A percentile compares a stretch with the other conserved stretches of the same genome.
Conservation (phyloP, 2,329 filamentous ascomycete genomes). For the Purpureocillium takamizusanense region DNA sequence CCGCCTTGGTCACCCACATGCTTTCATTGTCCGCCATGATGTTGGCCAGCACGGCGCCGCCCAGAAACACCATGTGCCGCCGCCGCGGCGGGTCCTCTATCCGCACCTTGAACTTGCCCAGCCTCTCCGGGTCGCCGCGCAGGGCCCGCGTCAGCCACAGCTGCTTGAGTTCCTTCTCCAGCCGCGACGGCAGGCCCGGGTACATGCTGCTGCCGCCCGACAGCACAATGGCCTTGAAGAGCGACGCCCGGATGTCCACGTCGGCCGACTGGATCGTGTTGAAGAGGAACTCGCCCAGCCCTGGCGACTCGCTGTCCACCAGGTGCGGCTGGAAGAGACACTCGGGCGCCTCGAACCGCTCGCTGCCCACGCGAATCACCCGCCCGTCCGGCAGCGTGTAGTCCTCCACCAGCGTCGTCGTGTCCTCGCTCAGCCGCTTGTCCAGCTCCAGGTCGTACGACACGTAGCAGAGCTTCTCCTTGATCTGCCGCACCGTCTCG, state of each 20-base stretch:
- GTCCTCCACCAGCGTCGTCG: slow-evolving; percentile 91
- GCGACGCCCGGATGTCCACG: slow-evolving; percentile 83
- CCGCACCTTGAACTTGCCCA: slow-evolving; percentile 98
- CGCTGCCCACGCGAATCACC: slow-evolving; percentile 90
- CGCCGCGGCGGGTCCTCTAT: slow-evolving; percentile 95
- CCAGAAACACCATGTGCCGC: slow-evolving; percentile 98
- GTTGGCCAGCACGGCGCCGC: slow-evolving; percentile 91
- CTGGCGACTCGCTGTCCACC: slow-evolving; percentile 93
- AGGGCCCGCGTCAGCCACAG: slow-evolving; percentile 91
- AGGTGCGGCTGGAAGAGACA: slow-evolving; percentile 98
- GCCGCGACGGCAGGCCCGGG: slow-evolving; percentile 81
- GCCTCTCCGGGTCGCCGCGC: slow-evolving; percentile 80
- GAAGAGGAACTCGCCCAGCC: slow-evolving; percentile 95
- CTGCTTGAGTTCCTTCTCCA: slow-evolving; percentile 99
- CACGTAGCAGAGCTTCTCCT: slow-evolving; percentile 99
- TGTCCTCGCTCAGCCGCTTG: slow-evolving; percentile 92
- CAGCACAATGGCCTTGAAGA: slow-evolving; percentile 96
- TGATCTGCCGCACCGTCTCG: slow-evolving; percentile 97
- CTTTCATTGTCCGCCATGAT: slow-evolving; percentile 98
- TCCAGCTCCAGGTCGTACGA: slow-evolving; percentile 96
- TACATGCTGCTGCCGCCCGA: slow-evolving; percentile 99
- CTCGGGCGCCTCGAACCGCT: slow-evolving; percentile 95
- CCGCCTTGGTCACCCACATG: slow-evolving; percentile 97
- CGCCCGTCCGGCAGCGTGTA: slow-evolving; percentile 96
- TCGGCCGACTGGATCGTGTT: slow-evolving; percentile 97